Percentiles rank a stretch among this genome's conserved stretches.
Evolutionary conservation across 345 rosid genomes (phyloP).

Genomic region (thale cress (Arabidopsis thaliana)): TAIR10.1 NC_003076.8:14787501-14788000

Average conservation of each 20-base stretch:
- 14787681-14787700: neutral
- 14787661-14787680: neutral
- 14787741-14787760: too few relatives aligned
- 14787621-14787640: neutral
- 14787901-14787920: slow-evolving; percentile 80
- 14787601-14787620: slow-evolving; percentile 45
- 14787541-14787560: slow-evolving; percentile 89
- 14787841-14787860: neutral
- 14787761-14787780: neutral
- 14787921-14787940: slow-evolving; percentile 84
- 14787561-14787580: slow-evolving; percentile 97
- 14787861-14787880: slow-evolving; percentile 60
- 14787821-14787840: neutral
- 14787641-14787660: neutral
- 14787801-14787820: neutral
- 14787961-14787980: slow-evolving; percentile 73
- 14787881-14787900: slow-evolving; percentile 82
- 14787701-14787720: neutral
- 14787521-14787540: slow-evolving; percentile 86
- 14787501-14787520: slow-evolving; percentile 46
- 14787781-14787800: neutral
- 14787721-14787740: neutral
- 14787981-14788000: slow-evolving; percentile 53
- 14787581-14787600: slow-evolving; percentile 81
- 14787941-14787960: slow-evolving; percentile 84